Evolutionary conservation across 192 early-diverging fungal genomes (phyloP).

Genomic region (Dissophora globulifera): DNA sequence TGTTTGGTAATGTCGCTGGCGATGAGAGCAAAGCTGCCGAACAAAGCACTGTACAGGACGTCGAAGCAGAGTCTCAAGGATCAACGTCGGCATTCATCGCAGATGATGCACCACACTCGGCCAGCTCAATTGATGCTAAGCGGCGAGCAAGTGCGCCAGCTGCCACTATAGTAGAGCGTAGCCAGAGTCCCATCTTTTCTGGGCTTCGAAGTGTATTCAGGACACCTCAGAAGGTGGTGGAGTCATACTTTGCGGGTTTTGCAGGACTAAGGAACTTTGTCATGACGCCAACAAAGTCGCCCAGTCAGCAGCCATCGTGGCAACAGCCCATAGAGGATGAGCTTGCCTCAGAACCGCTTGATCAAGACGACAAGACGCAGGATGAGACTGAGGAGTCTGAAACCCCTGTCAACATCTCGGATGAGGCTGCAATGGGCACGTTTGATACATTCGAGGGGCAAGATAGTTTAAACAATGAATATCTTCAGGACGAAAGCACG

Average conservation of each 20-base stretch:
- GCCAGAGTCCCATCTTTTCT: constrained; percentile 25
- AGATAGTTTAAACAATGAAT: too few relatives aligned
- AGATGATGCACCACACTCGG: background rate
- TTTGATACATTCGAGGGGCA: constrained; percentile 13
- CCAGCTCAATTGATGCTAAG: background rate
- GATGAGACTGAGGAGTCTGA: background rate
- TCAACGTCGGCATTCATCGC: too few relatives aligned
- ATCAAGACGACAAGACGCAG: background rate
- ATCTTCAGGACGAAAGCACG: too few relatives aligned
- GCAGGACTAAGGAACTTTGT: constrained; percentile 23
- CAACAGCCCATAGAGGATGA: background rate
- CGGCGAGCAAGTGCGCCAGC: constrained; percentile 25
- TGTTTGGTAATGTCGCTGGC: background rate
- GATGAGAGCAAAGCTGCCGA: background rate
- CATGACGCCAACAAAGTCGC: constrained; percentile 7
- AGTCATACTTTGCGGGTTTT: constrained; percentile 26
- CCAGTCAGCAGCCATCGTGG: background rate
- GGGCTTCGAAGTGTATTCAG: constrained; percentile 26
- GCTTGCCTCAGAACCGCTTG: background rate
- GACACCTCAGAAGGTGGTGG: constrained; percentile 34
- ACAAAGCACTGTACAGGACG: background rate
- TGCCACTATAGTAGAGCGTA: background rate
- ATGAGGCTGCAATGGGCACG: constrained; percentile 1
- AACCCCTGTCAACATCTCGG: background rate
- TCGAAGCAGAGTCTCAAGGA: too few relatives aligned